A percentile compares a stretch with the other conserved stretches of the same genome.
Evolutionary conservation across 768 basidiomycete species (phyloP).

Genomic region (Agaricus blazei): DNA sequence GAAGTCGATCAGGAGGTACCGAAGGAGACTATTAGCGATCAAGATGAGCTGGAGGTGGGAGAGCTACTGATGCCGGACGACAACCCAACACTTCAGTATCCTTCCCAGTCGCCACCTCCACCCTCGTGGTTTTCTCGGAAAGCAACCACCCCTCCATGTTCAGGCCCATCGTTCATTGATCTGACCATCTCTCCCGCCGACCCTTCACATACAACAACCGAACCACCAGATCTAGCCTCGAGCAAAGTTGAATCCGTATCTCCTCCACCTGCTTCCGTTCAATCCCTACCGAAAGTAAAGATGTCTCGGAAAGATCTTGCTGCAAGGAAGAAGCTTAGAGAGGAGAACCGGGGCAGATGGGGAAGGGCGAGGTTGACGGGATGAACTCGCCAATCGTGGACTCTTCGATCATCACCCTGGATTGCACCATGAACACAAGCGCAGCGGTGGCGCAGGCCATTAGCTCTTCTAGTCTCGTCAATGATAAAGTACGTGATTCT

Average conservation of each 20-base stretch:
- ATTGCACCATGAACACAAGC: background rate
- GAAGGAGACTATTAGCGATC: too few relatives aligned
- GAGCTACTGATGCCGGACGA: background rate
- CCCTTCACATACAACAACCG: background rate
- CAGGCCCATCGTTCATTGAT: too few relatives aligned
- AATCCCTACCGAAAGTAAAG: slow-evolving; percentile 40
- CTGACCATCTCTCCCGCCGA: background rate
- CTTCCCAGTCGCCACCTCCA: background rate
- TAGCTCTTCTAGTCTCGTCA: too few relatives aligned
- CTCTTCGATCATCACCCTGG: too few relatives aligned
- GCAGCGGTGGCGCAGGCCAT: background rate
- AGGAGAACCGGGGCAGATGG: slow-evolving; percentile 21
- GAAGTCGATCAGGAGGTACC: too few relatives aligned
- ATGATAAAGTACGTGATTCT: too few relatives aligned
- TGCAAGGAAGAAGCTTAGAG: slow-evolving; percentile 45
- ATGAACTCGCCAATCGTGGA: slow-evolving; percentile 7
- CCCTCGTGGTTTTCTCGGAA: background rate
- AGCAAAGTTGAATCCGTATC: background rate
- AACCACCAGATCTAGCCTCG: too few relatives aligned
- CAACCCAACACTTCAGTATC: background rate
- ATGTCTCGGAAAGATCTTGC: slow-evolving; percentile 58
- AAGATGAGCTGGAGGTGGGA: background rate
- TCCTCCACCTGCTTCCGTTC: slow-evolving; percentile 5
- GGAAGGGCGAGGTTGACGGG: background rate
- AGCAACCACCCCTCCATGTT: too few relatives aligned